Evolutionary conservation across 2,329 filamentous ascomycete species (phyloP), one percentile per base, ranked within the genome.

Genomic region (Microsporum canis): DNA sequence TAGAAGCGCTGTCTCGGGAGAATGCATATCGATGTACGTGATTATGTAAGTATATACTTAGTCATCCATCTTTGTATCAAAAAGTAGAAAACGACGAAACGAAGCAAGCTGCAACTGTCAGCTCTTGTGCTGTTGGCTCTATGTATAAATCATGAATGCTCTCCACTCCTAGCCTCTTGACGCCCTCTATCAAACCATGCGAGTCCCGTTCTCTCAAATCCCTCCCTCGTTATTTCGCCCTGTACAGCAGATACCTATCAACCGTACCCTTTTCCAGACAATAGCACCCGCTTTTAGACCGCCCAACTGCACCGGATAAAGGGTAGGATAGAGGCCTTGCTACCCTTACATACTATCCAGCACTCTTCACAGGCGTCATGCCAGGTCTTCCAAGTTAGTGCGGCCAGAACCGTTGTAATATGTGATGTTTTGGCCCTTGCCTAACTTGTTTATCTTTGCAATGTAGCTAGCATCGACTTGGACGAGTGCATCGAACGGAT

Each of bases 401-500:
- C 41, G 33, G 23, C 45, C 29, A 23, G 14, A 58, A 38, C 43
- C 39, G 29, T 10, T 58, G 47, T n/a, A 14, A 23, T 39, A 10
- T 49, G 4, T 45, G 10, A 27, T 34, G 3, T 17, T 39, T 41
- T 36, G 17, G n/a, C 10, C 5, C 14, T 23, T 23, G 5, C n/a
- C 33, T 53, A 34, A 60, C 43, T 51, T 33, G 29, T 17, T 36
- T 59, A 10, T 33, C 10, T 23, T 41, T 56, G 49, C 51, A 23
- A n/a, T 59, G 41, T 70, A 95, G 91, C 89, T 69, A 96, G 90
- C 77, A 91, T 99, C 78, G 92, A 99, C 76, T 85, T 99, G 70
- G 94, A 99, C 79, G 91, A 97, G 83, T 99, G 94, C 78, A 97
- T 99, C 78, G 86, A 89, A 73, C 88, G 92, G 67, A 84, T 99